Percentiles rank a stretch among this genome's conserved stretches.
Conservation (phyloP, 495 filamentous ascomycete species). For the Penicillium cataractarum region DNA sequence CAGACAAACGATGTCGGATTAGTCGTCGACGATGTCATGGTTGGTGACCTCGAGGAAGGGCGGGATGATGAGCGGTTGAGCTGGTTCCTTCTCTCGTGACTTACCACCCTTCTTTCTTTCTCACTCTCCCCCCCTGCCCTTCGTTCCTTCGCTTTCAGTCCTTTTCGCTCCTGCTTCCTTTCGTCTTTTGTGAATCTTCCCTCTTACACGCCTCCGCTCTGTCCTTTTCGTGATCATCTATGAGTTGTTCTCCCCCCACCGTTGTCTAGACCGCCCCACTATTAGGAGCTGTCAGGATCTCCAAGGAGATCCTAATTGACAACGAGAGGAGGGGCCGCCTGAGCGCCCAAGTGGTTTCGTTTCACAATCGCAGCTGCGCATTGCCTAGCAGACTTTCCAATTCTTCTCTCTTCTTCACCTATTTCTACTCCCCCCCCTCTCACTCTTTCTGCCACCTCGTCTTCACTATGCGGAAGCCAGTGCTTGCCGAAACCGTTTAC, state of each 20-base stretch:
- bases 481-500: constrained; percentile 59
- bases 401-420: background rate
- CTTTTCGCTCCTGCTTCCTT: background rate
- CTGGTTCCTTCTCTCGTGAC: background rate
- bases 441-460: background rate
- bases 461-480: constrained; percentile 61
- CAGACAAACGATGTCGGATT: background rate
- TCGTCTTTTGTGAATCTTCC: background rate
- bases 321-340: constrained; percentile 9
- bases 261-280: constrained; percentile 19
- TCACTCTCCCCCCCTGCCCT: background rate
- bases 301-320: background rate
- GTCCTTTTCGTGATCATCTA: background rate
- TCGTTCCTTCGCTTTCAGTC: background rate
- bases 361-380: constrained; percentile 15
- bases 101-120: background rate
- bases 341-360: constrained; percentile 1
- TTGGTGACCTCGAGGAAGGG: no score
- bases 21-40: background rate
- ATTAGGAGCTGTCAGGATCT: constrained; percentile 8
- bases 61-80: no score
- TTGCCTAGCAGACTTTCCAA: constrained; percentile 1
- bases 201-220: background rate
- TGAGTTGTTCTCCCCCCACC: constrained; percentile 13
- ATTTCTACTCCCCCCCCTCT: background rate